These are phyloP conservation scores for Globisporangium uncinulatum DNA, from an alignment of 352 stramenopile species.

Conservation along the genomic window DNA sequence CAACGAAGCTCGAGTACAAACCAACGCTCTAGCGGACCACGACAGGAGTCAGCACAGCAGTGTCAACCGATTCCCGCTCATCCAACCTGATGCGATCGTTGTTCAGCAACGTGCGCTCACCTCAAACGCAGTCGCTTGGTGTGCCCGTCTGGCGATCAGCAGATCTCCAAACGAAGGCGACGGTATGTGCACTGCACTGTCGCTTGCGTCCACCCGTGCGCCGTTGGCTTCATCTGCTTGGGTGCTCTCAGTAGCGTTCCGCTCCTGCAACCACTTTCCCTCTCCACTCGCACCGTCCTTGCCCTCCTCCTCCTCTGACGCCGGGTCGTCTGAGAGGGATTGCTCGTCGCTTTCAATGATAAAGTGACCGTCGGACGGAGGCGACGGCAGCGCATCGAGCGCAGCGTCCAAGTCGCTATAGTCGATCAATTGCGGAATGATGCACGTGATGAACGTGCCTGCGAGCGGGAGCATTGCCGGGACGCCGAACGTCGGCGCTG, in stretches of 20 bases:
- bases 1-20: constrained; percentile 82
- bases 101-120: constrained; percentile 14
- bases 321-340: constrained; percentile 21
- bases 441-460: constrained; percentile 70
- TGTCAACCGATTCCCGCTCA: not conserved
- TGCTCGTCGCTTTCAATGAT: constrained; percentile 17
- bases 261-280: constrained; percentile 24
- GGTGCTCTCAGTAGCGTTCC: not conserved
- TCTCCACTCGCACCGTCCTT: constrained; percentile 19
- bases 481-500: constrained; percentile 31
- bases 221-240: not conserved
- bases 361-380: constrained; percentile 43
- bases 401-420: constrained; percentile 37
- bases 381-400: constrained; percentile 23
- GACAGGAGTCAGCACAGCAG: not conserved
- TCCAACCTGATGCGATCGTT: not conserved
- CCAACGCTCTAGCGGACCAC: constrained; percentile 47
- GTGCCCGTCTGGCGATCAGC: constrained; percentile 45
- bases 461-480: constrained; percentile 59
- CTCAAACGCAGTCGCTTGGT: constrained; percentile 55
- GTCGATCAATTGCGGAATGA: constrained; percentile 61
- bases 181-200: constrained; percentile 17
- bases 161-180: constrained; percentile 71
- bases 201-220: not conserved
- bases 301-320: constrained; percentile 18